Base-by-base conservation (phyloP, 2,329 filamentous ascomycete species). In the Sclerotiophoma versabilis region DNA sequence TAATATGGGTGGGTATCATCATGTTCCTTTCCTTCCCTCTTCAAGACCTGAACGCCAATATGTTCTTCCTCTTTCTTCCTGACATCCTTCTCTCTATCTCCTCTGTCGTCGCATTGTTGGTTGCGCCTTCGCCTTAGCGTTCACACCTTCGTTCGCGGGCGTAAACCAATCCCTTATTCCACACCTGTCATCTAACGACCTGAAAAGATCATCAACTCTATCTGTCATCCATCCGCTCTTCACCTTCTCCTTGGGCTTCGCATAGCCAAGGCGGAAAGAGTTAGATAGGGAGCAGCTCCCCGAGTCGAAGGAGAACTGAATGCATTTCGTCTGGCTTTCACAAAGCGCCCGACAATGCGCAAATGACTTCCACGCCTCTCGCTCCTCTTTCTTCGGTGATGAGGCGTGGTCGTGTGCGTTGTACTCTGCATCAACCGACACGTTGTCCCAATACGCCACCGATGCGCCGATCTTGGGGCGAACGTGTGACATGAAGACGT, bases 191-290 rank as follows among this genome's bases (percentile, higher is more conserved):
- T 75, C 73, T 0, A 75, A 43, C 9, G 54, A 46, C 12, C 64
- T 46, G 48, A 75, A 75, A 5, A 74, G 49, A 10, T 66, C 62
- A 33, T 75, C 71, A 0, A 75, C 70, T 5, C 73, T 61, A 23
- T 75, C 72, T 8, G 65, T 54, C 69, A 75, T 70, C 73, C 73
- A 75, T 4, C 73, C 73, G 14, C 67, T 68, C 22, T 51, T 59
- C 5, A 72, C 62, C 17, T 64, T 59, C 53, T 65, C 62, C 12
- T 58, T 60, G 3, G 68, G 66, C 53, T 66, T 71, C 5, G 66
- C 65, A 7, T 70, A 73, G 12, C 73, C 73, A 2, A 74, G 52
- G 5, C 60, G 61, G 49, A 75, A 73, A 3, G 65, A 61, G 2
- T 52, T 60, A 3, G 68, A 70, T 1, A 73, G 58, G 1, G 63